Evolutionary conservation across 192 early-diverging fungal genomes (phyloP).

Genomic region (Gamsiella multidivaricata): DNA sequence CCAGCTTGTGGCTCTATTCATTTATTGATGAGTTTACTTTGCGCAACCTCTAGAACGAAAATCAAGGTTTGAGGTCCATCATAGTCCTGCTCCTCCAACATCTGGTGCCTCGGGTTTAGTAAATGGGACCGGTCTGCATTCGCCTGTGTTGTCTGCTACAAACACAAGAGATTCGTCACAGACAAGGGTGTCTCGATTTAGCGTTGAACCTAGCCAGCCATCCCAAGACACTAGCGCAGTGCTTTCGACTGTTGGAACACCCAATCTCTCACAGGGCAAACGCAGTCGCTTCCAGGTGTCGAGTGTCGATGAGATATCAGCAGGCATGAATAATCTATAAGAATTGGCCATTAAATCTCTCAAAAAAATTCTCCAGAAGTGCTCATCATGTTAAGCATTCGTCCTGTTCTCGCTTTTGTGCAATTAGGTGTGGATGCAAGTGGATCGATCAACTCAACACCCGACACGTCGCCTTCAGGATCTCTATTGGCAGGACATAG

Average conservation of each 20-base stretch:
- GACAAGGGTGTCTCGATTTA: constrained; percentile 37
- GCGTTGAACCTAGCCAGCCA: constrained; percentile 21
- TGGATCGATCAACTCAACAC: constrained; percentile 47
- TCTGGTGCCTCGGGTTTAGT: constrained; percentile 1
- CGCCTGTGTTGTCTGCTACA: constrained; percentile 18
- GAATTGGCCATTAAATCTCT: constrained; percentile 4
- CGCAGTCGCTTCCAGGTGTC: constrained; percentile 48
- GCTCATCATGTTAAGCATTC: no score
- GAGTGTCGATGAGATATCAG: constrained; percentile 28
- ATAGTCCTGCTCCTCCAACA: constrained; percentile 8
- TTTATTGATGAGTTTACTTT: no score
- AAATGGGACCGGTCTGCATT: constrained; percentile 15
- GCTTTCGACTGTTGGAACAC: constrained; percentile 11
- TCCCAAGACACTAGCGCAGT: constrained; percentile 2
- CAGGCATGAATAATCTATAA: constrained; percentile 8
- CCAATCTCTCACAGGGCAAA: constrained; percentile 33
- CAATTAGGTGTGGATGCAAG: constrained; percentile 6
- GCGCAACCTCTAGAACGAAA: constrained; percentile 54
- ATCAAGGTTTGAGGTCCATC: constrained; percentile 50
- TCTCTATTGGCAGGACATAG: constrained; percentile 52
- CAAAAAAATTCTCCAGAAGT: no score
- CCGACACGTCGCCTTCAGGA: constrained; percentile 54
- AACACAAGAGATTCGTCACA: constrained; percentile 31
- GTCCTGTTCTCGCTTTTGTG: background rate
- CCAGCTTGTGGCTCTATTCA: no score